phyloP scores from a whole-genome alignment of 257 asterid species.

The Plantago elongata region DNA sequence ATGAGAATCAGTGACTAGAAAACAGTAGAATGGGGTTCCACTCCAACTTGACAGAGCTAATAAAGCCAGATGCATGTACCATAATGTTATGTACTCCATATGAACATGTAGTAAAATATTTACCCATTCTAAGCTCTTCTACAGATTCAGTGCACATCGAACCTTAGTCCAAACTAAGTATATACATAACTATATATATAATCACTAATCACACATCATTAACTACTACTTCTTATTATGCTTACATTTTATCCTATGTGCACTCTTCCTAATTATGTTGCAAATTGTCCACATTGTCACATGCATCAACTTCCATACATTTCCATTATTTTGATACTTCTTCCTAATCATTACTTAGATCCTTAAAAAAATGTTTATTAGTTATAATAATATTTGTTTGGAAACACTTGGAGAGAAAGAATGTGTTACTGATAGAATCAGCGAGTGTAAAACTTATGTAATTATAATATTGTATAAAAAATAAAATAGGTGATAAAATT shows the following conservation, averaged over 20 bases:
- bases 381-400: conserved; percentile 3
- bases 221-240: conserved; percentile 4
- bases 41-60: conserved; percentile 15
- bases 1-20: conserved; percentile 24
- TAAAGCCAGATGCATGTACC: conserved; percentile 30
- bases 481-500: too few relatives aligned
- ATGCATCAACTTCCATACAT: conserved; percentile 43
- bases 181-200: conserved; percentile 20
- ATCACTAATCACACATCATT: neutral
- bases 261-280: conserved; percentile 19
- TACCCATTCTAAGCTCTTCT: conserved; percentile 21
- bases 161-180: conserved; percentile 11
- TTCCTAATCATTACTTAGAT: conserved; percentile 61
- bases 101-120: conserved; percentile 13
- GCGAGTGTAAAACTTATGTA: too few relatives aligned
- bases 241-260: conserved; percentile 4
- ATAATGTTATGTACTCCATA: conserved; percentile 19
- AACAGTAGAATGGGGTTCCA: conserved; percentile 17
- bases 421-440: conserved; percentile 32
- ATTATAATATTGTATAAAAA: too few relatives aligned
- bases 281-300: conserved; percentile 62
- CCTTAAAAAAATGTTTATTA: conserved; percentile 35
- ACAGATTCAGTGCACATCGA: conserved; percentile 38
- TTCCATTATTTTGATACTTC: conserved; percentile 39
- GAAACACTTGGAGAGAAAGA: conserved; percentile 21